phyloP scores from a whole-genome alignment of 129 eudicot species.

The Escallonia herrerae region DNA sequence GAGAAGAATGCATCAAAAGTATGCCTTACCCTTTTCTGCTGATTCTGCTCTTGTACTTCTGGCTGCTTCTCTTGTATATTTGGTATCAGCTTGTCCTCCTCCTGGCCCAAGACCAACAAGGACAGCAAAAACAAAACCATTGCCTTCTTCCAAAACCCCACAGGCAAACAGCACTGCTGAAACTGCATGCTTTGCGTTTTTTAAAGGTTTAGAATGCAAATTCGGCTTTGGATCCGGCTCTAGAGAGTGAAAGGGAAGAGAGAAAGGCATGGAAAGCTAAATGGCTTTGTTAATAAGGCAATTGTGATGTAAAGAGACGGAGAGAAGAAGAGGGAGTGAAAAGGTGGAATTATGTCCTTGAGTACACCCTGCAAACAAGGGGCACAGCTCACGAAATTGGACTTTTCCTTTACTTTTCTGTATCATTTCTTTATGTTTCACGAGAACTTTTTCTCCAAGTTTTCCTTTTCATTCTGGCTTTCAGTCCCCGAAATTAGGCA shows the following conservation, averaged over 20 bases:
- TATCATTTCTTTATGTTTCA: constrained; percentile 1
- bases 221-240: background rate
- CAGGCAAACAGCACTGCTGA: constrained; percentile 1
- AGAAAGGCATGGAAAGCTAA: background rate
- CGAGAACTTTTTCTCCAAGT: constrained; percentile 1
- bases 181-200: constrained; percentile 20
- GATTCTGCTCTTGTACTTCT: constrained; percentile 11
- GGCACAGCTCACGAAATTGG: constrained; percentile 28
- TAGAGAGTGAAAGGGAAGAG: constrained; percentile 5
- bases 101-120: constrained; percentile 15
- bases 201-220: background rate
- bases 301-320: constrained; percentile 1
- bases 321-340: constrained; percentile 7
- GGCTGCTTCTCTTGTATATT: constrained; percentile 9
- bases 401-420: constrained; percentile 4
- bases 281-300: background rate
- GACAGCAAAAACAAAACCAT: constrained; percentile 17
- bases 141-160: constrained; percentile 2
- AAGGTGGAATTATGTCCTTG: too few species aligned
- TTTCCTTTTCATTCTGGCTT: constrained; percentile 1
- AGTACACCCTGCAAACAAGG: constrained; percentile 43
- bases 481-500: constrained; percentile 21
- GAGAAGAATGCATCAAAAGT: constrained; percentile 15
- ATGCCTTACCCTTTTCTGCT: constrained; percentile 8
- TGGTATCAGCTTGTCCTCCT: constrained; percentile 9